These are phyloP conservation scores for Urtica urens DNA, from an alignment of 306 rosid species.

Conservation along the genomic window DNA sequence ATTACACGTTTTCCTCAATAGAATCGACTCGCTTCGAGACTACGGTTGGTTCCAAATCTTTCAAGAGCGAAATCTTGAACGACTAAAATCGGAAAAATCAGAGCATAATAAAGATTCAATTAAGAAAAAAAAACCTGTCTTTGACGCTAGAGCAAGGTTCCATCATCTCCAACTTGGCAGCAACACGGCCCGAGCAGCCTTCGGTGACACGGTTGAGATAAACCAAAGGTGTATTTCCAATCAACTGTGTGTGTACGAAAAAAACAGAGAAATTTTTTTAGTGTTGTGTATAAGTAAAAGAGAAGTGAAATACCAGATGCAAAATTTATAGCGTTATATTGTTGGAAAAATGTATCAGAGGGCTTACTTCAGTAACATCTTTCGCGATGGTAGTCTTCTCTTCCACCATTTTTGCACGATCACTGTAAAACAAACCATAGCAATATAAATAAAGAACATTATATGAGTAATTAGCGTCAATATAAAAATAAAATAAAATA, in stretches of 20 bases:
- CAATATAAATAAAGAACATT: too few relatives aligned
- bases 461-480: too few relatives aligned
- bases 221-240: constrained; percentile 76
- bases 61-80: not conserved
- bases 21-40: too few relatives aligned
- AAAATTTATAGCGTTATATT: not conserved
- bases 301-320: too few relatives aligned
- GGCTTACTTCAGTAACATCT: constrained; percentile 72
- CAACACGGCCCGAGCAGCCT: constrained; percentile 63
- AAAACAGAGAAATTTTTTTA: not conserved
- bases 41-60: too few relatives aligned
- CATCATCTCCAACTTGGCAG: constrained; percentile 94
- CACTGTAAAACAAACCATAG: constrained; percentile 26
- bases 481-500: too few relatives aligned
- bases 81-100: too few relatives aligned
- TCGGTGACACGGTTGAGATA: constrained; percentile 73
- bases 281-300: too few relatives aligned
- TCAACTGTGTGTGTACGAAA: constrained; percentile 32
- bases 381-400: constrained; percentile 60
- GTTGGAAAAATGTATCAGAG: constrained; percentile 4
- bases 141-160: constrained; percentile 96
- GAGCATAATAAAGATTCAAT: too few relatives aligned
- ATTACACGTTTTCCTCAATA: too few relatives aligned
- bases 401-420: constrained; percentile 47
- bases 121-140: constrained; percentile 51